Percentiles rank a stretch among this genome's conserved stretches.
These are phyloP conservation scores for Nannizzia gypsea DNA, from an alignment of 2,329 filamentous ascomycete genomes.

Conservation along the genomic window DNA sequence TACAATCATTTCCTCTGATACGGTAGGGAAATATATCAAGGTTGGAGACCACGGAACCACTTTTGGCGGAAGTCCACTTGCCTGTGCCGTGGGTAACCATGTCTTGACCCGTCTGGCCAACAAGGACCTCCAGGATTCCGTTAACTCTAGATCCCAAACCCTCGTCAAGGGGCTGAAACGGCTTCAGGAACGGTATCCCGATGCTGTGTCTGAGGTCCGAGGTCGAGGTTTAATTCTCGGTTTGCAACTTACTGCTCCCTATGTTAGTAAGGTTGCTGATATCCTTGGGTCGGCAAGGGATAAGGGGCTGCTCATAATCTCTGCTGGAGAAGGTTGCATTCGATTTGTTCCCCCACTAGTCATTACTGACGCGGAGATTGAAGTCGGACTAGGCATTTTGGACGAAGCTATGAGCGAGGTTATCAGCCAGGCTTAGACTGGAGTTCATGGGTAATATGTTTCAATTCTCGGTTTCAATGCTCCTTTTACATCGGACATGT, in stretches of 20 bases:
- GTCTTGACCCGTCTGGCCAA: slow-evolving; percentile 68
- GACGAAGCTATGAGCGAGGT: slow-evolving; percentile 47
- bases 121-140: slow-evolving; percentile 54
- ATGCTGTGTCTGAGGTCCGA: slow-evolving; percentile 63
- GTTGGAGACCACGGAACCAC: slow-evolving; percentile 85
- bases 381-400: slow-evolving; percentile 62
- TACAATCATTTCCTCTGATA: slow-evolving; percentile 51
- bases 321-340: slow-evolving; percentile 81
- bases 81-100: slow-evolving; percentile 71
- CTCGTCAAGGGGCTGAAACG: slow-evolving; percentile 48
- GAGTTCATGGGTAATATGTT: not conserved
- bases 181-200: slow-evolving; percentile 52
- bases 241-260: slow-evolving; percentile 63
- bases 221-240: slow-evolving; percentile 80
- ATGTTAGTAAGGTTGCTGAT: slow-evolving; percentile 38
- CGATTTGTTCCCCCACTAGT: slow-evolving; percentile 81
- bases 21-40: slow-evolving; percentile 56
- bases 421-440: not conserved
- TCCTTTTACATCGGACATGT: not conserved
- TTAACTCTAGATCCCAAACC: slow-evolving; percentile 53
- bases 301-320: slow-evolving; percentile 79
- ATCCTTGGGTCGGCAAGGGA: slow-evolving; percentile 80
- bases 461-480: not conserved
- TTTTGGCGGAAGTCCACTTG: slow-evolving; percentile 84
- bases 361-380: slow-evolving; percentile 69